phyloP scores from a whole-genome alignment of 805 yeast genomes.

The Saturnispora besseyi region DNA sequence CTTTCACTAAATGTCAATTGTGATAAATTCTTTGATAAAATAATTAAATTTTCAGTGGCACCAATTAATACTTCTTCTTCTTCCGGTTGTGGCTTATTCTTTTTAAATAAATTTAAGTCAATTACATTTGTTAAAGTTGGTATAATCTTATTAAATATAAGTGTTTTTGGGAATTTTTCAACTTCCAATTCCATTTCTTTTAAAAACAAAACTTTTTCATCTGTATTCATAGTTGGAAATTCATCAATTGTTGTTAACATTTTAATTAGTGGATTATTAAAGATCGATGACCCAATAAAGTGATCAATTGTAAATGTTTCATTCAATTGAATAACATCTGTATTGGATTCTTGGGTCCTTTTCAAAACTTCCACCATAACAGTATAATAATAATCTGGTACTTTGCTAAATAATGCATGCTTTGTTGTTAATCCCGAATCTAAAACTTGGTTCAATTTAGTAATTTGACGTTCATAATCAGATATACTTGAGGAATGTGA shows the following conservation, averaged over 20 bases:
- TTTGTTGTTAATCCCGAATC: conserved; percentile 30
- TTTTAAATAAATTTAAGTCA: conserved; percentile 10
- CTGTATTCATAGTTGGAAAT: conserved; percentile 59
- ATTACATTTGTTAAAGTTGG: conserved; percentile 55
- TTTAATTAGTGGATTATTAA: conserved; percentile 75
- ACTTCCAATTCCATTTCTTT: conserved; percentile 49
- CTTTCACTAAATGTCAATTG: conserved; percentile 70
- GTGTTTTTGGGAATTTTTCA: conserved; percentile 48
- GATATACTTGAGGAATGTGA: conserved; percentile 30
- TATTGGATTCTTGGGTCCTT: conserved; percentile 32
- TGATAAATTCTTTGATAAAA: conserved; percentile 59
- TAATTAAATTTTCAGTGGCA: conserved; percentile 46
- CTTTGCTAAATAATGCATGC: conserved; percentile 42
- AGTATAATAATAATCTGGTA: conserved; percentile 49
- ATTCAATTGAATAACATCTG: conserved; percentile 24
- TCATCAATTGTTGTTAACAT: conserved; percentile 78
- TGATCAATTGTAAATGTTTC: conserved; percentile 43
- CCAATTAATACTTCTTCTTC: conserved; percentile 34
- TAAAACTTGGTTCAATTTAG: conserved; percentile 23
- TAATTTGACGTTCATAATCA: conserved; percentile 50
- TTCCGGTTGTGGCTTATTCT: conserved; percentile 8
- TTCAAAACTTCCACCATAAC: conserved; percentile 44
- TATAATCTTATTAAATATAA: conserved; percentile 59
- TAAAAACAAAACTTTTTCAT: conserved; percentile 62
- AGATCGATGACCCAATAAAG: conserved; percentile 62